Base-by-base conservation (phyloP, 306 rosid genomes). In the Urtica urens region DNA sequence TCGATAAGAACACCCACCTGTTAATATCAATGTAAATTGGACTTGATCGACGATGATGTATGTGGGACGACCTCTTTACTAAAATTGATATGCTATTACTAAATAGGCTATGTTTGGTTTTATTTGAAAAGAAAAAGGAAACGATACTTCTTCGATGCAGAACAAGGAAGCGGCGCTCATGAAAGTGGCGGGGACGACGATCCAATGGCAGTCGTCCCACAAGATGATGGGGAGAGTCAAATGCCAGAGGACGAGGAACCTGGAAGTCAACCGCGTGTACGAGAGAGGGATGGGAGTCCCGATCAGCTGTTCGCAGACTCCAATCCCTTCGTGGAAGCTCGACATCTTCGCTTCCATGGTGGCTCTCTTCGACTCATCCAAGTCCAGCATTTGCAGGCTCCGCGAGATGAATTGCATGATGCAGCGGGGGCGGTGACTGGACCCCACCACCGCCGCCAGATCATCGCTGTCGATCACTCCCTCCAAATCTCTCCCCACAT, bases 1-100 rank as follows among this genome's bases (percentile, higher is more conserved):
- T 87, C 96, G 51, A 87, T 87, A 15, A 87, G 96, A 63, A 82
- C 96, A 59, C 96, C 96, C 41, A 87, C 96, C 96, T 87, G 39
- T 46, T 55, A 3, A 42, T 60, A 47, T 43, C 48, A n/a, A n/a
- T n/a, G 52, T 7, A 30, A 19, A 5, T 23, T 14, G 6, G 19
- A 24, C 13, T 46, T 46, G 7, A 17, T 47, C n/a, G 49, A 17
- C 16, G 10, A n/a, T n/a, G n/a, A n/a, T n/a, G n/a, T n/a, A n/a
- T n/a, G n/a, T n/a, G n/a, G n/a, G n/a, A n/a, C n/a, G n/a, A n/a
- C n/a, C n/a, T n/a, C n/a, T n/a, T n/a, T n/a, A n/a, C n/a, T n/a
- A n/a, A n/a, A n/a, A n/a, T n/a, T n/a, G n/a, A n/a, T n/a, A n/a
- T n/a, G n/a, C n/a, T n/a, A n/a, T n/a, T n/a, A n/a, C n/a, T n/a